Percentiles rank a stretch among this genome's conserved stretches.
Evolutionary conservation across 768 basidiomycete genomes (phyloP).

Genomic region (Mycena albidolilacea): DNA sequence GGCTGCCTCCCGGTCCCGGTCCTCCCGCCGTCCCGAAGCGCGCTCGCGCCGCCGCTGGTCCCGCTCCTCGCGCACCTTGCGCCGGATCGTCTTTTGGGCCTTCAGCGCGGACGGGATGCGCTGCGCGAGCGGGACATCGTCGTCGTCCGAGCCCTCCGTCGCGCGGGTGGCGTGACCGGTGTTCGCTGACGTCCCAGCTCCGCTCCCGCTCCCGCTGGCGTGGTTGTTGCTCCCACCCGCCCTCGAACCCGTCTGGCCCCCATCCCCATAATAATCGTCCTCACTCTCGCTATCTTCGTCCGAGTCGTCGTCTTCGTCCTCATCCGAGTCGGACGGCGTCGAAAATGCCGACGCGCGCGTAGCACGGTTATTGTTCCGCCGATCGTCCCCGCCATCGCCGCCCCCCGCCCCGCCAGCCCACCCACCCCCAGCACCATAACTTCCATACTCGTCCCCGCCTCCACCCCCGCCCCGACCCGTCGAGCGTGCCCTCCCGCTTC

Average conservation of each 20-base stretch:
- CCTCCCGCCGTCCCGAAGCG: conserved; percentile 18
- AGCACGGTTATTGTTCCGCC: conserved; percentile 35
- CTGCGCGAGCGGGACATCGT: conserved; percentile 88
- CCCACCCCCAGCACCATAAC: conserved; percentile 38
- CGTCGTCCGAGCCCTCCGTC: conserved; percentile 59
- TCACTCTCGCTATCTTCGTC: conserved; percentile 13
- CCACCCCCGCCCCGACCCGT: conserved; percentile 29
- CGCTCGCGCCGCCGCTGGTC: conserved; percentile 68
- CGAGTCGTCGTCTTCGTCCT: conserved; percentile 7
- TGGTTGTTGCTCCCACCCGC: conserved; percentile 30
- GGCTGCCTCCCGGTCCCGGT: conserved; percentile 31
- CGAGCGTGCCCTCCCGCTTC: conserved; percentile 37
- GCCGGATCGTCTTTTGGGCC: conserved; percentile 86
- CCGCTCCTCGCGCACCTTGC: conserved; percentile 78
- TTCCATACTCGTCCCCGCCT: conserved; percentile 42
- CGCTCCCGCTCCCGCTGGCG: not conserved
- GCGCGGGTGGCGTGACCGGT: conserved; percentile 15
- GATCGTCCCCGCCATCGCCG: conserved; percentile 54
- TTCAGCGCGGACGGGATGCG: conserved; percentile 86
- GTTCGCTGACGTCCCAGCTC: not conserved
- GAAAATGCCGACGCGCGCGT: conserved; percentile 50
- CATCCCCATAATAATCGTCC: conserved; percentile 43
- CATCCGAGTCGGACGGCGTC: conserved; percentile 36
- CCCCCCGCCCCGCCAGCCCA: conserved; percentile 46
- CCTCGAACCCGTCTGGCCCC: not conserved